Base-by-base conservation (phyloP, 176 grass and related monocot genomes). In the Aegilops bicornis region DNA sequence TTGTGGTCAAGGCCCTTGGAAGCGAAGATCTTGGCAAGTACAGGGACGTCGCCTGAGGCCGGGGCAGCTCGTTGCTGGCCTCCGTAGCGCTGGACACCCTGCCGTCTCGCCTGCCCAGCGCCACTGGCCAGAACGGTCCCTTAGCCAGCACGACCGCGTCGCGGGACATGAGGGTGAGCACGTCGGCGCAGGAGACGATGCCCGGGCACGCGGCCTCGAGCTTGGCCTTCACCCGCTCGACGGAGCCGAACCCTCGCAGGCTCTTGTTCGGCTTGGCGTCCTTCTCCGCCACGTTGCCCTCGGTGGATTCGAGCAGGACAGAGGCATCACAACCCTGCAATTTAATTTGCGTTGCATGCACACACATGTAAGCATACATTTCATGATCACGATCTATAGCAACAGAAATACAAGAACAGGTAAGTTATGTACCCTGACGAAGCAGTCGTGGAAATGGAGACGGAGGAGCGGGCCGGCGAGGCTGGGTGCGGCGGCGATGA, bases 271-370 rank as follows among this genome's bases (percentile, higher is more conserved):
- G 91, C 3, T 24, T 43, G 6, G 94, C 94, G n/a, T 86, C 84
- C 54, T 23, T 91, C 87, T 96, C 94, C 0, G 91, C 94, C 9
- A 42, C 3, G 67, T 75, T 85, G 1, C 27, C 30, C 0, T 8
- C 24, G 5, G 75, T 90, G 19, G 91, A 86, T 69, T 91, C 32
- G 30, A 95, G 78, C 19, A 96, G 82, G 6, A 93, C 91, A 0
- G 94, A 96, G 6, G 87, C 94, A 1, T 96, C 94, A 27, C 91
- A 93, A 5, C 94, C 94, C 91, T 93, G 78, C 12, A 63, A 20
- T 62, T 64, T 32, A 39, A 12, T 39, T 10, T 14, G 2, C 0
- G 64, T 30, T 16, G 64, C 64, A 66, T 15, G 27, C 25, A 10
- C 16, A 45, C 3, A 47, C 12, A 70, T 70, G 33, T 70, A 37